A percentile compares a stretch with the other conserved stretches of the same genome.
These are phyloP conservation scores for Rhodotorula sp. DNA, from an alignment of 1,284 basidiomycete species.

Conservation along the genomic window DNA sequence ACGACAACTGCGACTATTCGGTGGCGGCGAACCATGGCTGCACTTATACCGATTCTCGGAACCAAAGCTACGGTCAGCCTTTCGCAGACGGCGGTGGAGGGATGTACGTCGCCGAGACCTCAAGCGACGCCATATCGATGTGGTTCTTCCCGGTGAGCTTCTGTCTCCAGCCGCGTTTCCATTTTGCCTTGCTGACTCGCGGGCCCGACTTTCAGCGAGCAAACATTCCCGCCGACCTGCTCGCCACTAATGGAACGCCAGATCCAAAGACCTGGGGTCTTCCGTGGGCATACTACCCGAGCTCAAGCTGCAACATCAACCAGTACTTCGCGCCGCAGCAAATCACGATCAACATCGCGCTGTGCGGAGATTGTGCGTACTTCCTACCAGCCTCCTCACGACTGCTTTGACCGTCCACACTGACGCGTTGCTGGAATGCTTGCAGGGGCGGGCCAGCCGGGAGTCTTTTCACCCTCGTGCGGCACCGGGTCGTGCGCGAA, in stretches of 20 bases:
- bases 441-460: slow-evolving; percentile 29
- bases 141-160: slow-evolving; percentile 30
- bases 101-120: slow-evolving; percentile 15
- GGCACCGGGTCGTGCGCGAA: slow-evolving; percentile 16
- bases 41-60: slow-evolving; percentile 47
- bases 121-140: slow-evolving; percentile 20
- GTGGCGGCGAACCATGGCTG: slow-evolving; percentile 60
- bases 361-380: slow-evolving; percentile 26
- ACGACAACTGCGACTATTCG: slow-evolving; percentile 42
- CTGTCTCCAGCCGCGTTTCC: too few species aligned
- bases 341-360: slow-evolving; percentile 27
- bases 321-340: slow-evolving; percentile 28
- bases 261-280: slow-evolving; percentile 25
- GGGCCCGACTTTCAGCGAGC: background rate
- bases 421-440: background rate
- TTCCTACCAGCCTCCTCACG: too few species aligned
- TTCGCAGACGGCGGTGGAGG: slow-evolving; percentile 45
- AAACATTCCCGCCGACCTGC: slow-evolving; percentile 25
- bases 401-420: background rate
- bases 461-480: slow-evolving; percentile 21
- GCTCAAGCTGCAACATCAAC: slow-evolving; percentile 21
- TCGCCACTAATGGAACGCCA: background rate
- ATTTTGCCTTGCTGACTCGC: background rate
- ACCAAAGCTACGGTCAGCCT: slow-evolving; percentile 43
- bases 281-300: slow-evolving; percentile 21